These are phyloP conservation scores for Carallia pectinifolia DNA, from an alignment of 345 rosid species.

Conservation along the genomic window DNA sequence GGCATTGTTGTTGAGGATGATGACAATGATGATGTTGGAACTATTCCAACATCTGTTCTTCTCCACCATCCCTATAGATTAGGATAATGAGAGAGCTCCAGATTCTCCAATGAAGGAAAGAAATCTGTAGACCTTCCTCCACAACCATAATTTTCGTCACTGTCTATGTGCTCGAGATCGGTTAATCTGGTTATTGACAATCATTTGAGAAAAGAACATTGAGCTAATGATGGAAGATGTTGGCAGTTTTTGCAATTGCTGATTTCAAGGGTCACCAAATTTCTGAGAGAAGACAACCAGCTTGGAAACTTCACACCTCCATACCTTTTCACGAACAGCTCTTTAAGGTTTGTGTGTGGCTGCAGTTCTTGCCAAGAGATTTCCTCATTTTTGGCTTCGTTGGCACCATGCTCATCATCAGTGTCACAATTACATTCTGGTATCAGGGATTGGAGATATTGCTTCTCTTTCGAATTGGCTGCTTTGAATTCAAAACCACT, in stretches of 20 bases:
- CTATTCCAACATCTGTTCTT: too few relatives aligned
- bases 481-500: background rate
- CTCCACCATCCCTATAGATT: slow-evolving; percentile 14
- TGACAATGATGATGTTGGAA: too few relatives aligned
- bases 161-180: slow-evolving; percentile 4
- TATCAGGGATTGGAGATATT: slow-evolving; percentile 1
- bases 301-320: slow-evolving; percentile 6
- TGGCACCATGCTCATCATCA: background rate
- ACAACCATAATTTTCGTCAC: too few relatives aligned
- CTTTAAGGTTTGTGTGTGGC: background rate
- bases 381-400: slow-evolving; percentile 1
- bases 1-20: too few relatives aligned
- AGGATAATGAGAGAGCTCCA: background rate
- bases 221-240: background rate
- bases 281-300: slow-evolving; percentile 8
- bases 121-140: background rate
- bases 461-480: background rate
- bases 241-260: slow-evolving; percentile 2
- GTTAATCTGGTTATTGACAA: background rate
- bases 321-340: background rate
- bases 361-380: background rate
- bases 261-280: background rate
- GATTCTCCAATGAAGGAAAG: slow-evolving; percentile 11
- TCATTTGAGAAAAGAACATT: background rate
- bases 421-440: background rate